Conservation (phyloP, 2,329 filamentous ascomycete species). For the Lasiodiplodia citricola region DNA sequence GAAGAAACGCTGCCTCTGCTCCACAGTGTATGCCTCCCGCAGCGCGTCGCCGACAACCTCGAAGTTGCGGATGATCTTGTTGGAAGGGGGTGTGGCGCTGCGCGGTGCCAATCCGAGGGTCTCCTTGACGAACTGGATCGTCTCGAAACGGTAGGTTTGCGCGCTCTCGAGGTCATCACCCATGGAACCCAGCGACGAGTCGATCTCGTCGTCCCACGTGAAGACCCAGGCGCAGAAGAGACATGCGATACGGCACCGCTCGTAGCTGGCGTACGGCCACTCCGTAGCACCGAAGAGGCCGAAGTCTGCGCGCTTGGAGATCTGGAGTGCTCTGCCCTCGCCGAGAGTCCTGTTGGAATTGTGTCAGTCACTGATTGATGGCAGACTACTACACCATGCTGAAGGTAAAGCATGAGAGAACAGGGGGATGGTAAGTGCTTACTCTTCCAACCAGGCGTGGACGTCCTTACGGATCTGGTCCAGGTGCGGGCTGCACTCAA, state of each 20-base stretch:
- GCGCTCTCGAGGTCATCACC: slow-evolving; percentile 18
- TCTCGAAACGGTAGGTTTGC: slow-evolving; percentile 16
- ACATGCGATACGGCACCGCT: slow-evolving; percentile 13
- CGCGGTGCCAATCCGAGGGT: neutral
- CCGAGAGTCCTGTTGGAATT: neutral
- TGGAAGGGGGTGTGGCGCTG: neutral
- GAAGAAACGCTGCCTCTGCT: slow-evolving; percentile 1
- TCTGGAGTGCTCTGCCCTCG: neutral
- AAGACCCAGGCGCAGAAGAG: slow-evolving; percentile 20
- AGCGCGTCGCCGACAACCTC: slow-evolving; percentile 4
- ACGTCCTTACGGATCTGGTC: slow-evolving; percentile 21
- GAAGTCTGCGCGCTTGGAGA: slow-evolving; percentile 19
- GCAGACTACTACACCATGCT: too few species aligned
- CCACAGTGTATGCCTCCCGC: neutral
- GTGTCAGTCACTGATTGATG: too few species aligned
- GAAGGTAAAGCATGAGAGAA: neutral
- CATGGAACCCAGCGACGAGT: slow-evolving; percentile 13
- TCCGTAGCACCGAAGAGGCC: slow-evolving; percentile 18
- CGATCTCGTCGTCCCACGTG: slow-evolving; percentile 22
- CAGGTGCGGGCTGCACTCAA: slow-evolving; percentile 4
- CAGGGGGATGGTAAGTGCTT: neutral
- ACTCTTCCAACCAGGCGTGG: slow-evolving; percentile 15
- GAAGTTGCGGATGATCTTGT: slow-evolving; percentile 24
- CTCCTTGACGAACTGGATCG: slow-evolving; percentile 17
- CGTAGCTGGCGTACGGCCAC: slow-evolving; percentile 17